phyloP scores from a whole-genome alignment of 352 stramenopile genomes.

The Globisporangium canariense region DNA sequence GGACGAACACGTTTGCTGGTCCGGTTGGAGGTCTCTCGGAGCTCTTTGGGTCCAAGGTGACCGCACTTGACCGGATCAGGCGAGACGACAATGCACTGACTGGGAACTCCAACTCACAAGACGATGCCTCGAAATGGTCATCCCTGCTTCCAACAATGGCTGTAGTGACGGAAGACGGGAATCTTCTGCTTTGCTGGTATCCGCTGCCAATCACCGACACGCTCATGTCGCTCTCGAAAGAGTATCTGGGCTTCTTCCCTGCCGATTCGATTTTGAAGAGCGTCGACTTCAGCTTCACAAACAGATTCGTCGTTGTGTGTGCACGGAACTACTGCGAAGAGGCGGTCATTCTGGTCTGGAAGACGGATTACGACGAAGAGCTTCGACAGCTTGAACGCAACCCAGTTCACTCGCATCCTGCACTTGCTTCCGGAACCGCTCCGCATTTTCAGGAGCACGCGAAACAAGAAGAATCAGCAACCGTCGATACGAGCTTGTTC shows the following conservation, averaged over 20 bases:
- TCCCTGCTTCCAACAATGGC: conserved; percentile 47
- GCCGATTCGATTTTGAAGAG: conserved; percentile 35
- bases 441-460: neutral
- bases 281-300: conserved; percentile 48
- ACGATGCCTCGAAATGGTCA: conserved; percentile 25
- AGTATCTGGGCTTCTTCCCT: conserved; percentile 52
- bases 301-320: conserved; percentile 53
- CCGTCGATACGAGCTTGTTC: conserved; percentile 14
- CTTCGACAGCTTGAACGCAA: conserved; percentile 34
- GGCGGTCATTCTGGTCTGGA: conserved; percentile 58
- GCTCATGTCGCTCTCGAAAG: conserved; percentile 41
- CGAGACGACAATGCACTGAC: conserved; percentile 14
- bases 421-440: neutral
- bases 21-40: conserved; percentile 47
- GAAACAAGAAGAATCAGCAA: neutral
- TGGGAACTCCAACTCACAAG: neutral
- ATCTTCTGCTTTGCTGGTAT: conserved; percentile 68
- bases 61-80: conserved; percentile 40
- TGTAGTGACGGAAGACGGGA: conserved; percentile 44
- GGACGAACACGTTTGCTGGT: conserved; percentile 49
- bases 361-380: conserved; percentile 74
- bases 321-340: conserved; percentile 32
- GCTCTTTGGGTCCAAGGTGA: conserved; percentile 27
- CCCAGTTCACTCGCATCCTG: neutral
- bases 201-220: conserved; percentile 43